Evolutionary conservation across 768 basidiomycete genomes (phyloP).

Genomic region (Termitomyces sp.): DNA sequence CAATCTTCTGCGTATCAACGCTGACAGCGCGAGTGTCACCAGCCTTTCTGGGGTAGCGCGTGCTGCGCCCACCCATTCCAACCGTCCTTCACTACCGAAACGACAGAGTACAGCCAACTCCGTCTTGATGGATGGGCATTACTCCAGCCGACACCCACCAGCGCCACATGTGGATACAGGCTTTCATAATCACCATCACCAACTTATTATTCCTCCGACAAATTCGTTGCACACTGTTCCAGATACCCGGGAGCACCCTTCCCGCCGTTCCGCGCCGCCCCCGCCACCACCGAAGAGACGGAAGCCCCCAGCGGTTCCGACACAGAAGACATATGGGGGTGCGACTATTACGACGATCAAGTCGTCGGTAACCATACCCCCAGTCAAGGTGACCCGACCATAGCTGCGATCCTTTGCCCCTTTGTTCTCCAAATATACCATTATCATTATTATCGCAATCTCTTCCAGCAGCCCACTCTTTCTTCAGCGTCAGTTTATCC

Average conservation of each 20-base stretch:
- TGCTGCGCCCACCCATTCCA: slow-evolving; percentile 4
- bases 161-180: slow-evolving; percentile 7
- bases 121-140: slow-evolving; percentile 17
- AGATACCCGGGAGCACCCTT: slow-evolving; percentile 15
- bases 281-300: slow-evolving; percentile 63
- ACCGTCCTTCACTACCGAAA: slow-evolving; percentile 11
- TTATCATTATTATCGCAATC: background rate
- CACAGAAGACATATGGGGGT: slow-evolving; percentile 40
- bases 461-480: background rate
- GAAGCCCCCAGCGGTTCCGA: slow-evolving; percentile 68
- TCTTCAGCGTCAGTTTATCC: background rate
- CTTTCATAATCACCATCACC: slow-evolving; percentile 11
- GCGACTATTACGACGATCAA: slow-evolving; percentile 57
- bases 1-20: slow-evolving; percentile 26
- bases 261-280: slow-evolving; percentile 54
- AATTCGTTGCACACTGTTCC: background rate
- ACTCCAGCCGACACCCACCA: slow-evolving; percentile 7
- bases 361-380: slow-evolving; percentile 25
- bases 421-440: background rate
- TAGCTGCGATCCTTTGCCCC: background rate
- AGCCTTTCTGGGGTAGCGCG: slow-evolving; percentile 22
- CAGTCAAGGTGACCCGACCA: slow-evolving; percentile 1
- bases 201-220: slow-evolving; percentile 10
- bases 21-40: slow-evolving; percentile 34
- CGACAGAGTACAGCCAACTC: slow-evolving; percentile 21